Conservation (phyloP, 1,284 basidiomycete genomes). For the Austropuccinia psidii region DNA sequence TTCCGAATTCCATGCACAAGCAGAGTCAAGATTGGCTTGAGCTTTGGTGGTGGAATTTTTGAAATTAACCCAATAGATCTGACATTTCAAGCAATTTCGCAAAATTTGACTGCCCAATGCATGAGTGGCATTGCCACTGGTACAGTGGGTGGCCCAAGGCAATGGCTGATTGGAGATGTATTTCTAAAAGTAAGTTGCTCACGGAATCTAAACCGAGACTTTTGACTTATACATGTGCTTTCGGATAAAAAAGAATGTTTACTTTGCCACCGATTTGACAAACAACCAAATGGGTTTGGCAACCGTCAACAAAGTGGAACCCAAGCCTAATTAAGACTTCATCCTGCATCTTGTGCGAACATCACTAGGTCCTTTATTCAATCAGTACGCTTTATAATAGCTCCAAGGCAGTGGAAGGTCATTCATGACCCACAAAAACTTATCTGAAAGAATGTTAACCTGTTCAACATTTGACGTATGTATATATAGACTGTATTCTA, state of each 20-base stretch:
- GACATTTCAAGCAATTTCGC: slow-evolving; percentile 60
- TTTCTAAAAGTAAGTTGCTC: slow-evolving; percentile 47
- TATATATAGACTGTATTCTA: too few relatives aligned
- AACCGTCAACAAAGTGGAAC: slow-evolving; percentile 31
- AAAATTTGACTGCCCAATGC: slow-evolving; percentile 62
- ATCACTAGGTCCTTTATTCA: too few relatives aligned
- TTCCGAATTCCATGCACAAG: slow-evolving; percentile 47
- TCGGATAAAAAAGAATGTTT: slow-evolving; percentile 65
- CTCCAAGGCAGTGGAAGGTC: too few relatives aligned
- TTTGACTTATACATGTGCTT: neutral
- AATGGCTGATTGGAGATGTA: slow-evolving; percentile 59
- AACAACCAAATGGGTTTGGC: slow-evolving; percentile 66
- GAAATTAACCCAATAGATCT: slow-evolving; percentile 54
- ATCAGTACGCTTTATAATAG: too few relatives aligned
- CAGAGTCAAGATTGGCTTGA: slow-evolving; percentile 41
- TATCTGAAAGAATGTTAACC: too few relatives aligned
- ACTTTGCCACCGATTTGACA: slow-evolving; percentile 63
- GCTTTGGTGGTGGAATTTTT: slow-evolving; percentile 43
- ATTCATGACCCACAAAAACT: too few relatives aligned
- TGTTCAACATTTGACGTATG: too few relatives aligned
- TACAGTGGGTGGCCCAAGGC: slow-evolving; percentile 55
- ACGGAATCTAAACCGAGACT: neutral
- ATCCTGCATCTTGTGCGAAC: too few relatives aligned
- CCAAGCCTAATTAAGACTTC: too few relatives aligned
- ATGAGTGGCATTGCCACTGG: slow-evolving; percentile 65